phyloP scores from a whole-genome alignment of 2,329 filamentous ascomycete genomes.

The Seiridium cupressi region DNA sequence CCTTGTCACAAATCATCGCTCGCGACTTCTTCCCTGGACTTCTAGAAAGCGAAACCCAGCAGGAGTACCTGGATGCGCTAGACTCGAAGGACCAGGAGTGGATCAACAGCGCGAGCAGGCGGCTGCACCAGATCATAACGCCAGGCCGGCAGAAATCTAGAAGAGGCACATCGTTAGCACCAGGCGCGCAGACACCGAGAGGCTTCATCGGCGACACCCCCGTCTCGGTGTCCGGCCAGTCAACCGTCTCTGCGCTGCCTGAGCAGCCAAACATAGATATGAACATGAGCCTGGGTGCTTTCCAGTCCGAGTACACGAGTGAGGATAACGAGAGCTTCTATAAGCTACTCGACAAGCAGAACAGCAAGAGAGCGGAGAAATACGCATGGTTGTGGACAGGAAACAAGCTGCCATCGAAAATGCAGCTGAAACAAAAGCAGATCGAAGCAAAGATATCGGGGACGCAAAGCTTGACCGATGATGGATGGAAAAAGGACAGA shows the following conservation, averaged over 20 bases:
- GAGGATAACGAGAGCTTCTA: conserved; percentile 99
- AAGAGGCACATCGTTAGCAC: conserved; percentile 29
- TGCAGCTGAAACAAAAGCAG: conserved; percentile 67
- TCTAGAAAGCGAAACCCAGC: conserved; percentile 79
- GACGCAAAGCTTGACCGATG: conserved; percentile 48
- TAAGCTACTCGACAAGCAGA: conserved; percentile 85
- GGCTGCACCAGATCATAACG: conserved; percentile 77
- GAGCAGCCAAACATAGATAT: conserved; percentile 60
- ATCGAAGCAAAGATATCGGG: conserved; percentile 52
- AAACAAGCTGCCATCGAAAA: conserved; percentile 83
- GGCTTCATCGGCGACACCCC: conserved; percentile 75
- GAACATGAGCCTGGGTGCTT: conserved; percentile 77
- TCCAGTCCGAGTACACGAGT: conserved; percentile 91
- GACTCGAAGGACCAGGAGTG: conserved; percentile 82
- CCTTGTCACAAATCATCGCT: conserved; percentile 89
- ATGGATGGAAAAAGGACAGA: conserved; percentile 56
- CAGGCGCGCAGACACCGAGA: conserved; percentile 56
- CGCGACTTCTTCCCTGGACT: conserved; percentile 96
- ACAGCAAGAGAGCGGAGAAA: conserved; percentile 78
- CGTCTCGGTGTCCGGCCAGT: conserved; percentile 47
- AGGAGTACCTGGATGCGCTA: conserved; percentile 88
- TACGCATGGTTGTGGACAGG: conserved; percentile 86
- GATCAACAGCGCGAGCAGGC: conserved; percentile 78
- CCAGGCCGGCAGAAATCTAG: conserved; percentile 52
- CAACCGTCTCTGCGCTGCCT: conserved; percentile 32